A percentile compares a stretch with the other conserved stretches of the same genome.
phyloP scores from a whole-genome alignment of 139 green algal genomes.

The Chlorella sp. region DNA sequence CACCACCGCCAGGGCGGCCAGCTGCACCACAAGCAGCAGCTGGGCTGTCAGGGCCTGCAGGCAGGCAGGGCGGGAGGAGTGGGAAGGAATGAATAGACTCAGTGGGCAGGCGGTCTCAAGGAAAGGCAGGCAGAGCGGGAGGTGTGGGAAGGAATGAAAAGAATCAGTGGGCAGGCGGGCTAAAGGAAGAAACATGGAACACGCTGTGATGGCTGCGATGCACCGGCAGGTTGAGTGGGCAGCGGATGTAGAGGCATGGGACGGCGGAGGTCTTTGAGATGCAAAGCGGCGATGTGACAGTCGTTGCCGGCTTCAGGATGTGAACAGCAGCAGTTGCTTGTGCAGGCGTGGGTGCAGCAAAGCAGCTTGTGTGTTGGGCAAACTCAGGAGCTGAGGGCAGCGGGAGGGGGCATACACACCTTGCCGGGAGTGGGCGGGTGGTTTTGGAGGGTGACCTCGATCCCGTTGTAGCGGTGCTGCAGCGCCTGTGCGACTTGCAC shows the following conservation, averaged over 20 bases:
- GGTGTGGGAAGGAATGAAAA: too few species aligned
- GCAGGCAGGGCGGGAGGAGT: neutral
- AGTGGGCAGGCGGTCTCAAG: neutral
- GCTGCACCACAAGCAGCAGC: conserved; percentile 49
- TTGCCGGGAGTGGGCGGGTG: conserved; percentile 58
- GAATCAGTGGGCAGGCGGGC: too few species aligned
- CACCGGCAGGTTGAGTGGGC: neutral
- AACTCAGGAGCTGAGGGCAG: neutral
- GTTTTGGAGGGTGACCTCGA: conserved; percentile 59
- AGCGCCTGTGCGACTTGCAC: conserved; percentile 68
- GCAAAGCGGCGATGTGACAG: neutral
- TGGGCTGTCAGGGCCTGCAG: conserved; percentile 42
- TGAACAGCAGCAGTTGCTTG: neutral
- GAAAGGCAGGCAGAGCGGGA: neutral
- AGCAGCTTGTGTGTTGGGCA: neutral
- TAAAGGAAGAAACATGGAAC: too few species aligned
- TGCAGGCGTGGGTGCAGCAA: neutral
- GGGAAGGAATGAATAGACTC: neutral
- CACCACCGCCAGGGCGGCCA: conserved; percentile 50
- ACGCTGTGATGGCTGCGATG: neutral
- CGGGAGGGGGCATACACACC: conserved; percentile 5
- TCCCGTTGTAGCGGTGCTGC: conserved; percentile 51
- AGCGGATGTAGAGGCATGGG: neutral
- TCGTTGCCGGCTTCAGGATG: neutral
- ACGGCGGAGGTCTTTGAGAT: too few species aligned